A percentile compares a stretch with the other conserved stretches of the same genome.
Conservation (phyloP, 1,284 basidiomycete genomes). For the Trametes pubescens region DNA sequence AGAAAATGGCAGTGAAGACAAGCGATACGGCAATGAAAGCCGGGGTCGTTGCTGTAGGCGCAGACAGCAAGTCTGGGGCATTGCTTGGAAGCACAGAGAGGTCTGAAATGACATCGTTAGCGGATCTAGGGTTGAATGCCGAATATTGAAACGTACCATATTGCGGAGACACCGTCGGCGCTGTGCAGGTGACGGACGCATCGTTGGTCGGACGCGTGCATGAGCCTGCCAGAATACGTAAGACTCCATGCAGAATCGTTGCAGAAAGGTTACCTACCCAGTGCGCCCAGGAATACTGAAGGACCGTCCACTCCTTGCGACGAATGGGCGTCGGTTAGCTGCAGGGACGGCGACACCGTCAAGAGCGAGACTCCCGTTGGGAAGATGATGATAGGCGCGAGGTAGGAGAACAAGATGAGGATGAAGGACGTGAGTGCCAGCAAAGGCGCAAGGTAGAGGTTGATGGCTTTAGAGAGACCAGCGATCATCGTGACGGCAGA, state of each 20-base stretch:
- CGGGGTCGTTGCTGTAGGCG: conserved; percentile 69
- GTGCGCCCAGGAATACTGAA: conserved; percentile 68
- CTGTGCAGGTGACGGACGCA: conserved; percentile 62
- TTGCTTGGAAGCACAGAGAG: conserved; percentile 65
- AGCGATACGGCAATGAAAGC: conserved; percentile 72
- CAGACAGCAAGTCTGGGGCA: conserved; percentile 63
- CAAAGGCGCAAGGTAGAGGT: conserved; percentile 73
- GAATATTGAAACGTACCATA: conserved; percentile 57
- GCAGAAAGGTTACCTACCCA: conserved; percentile 55
- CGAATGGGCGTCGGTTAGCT: conserved; percentile 51
- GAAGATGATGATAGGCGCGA: conserved; percentile 69
- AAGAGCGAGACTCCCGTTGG: conserved; percentile 70
- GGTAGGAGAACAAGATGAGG: conserved; percentile 69
- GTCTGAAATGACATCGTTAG: conserved; percentile 51
- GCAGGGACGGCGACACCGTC: conserved; percentile 65
- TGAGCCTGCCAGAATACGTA: conserved; percentile 58
- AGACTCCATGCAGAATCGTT: conserved; percentile 2
- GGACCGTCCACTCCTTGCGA: conserved; percentile 69
- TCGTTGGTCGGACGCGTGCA: conserved; percentile 64
- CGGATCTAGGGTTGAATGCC: background rate
- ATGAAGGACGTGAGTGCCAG: conserved; percentile 70
- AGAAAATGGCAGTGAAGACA: conserved; percentile 68
- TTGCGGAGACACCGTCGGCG: conserved; percentile 61
- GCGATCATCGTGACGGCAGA: conserved; percentile 62
- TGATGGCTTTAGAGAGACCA: conserved; percentile 73